A percentile compares a stretch with the other conserved stretches of the same genome.
Conservation (phyloP, 345 rosid species). For the Firmiana major region DNA sequence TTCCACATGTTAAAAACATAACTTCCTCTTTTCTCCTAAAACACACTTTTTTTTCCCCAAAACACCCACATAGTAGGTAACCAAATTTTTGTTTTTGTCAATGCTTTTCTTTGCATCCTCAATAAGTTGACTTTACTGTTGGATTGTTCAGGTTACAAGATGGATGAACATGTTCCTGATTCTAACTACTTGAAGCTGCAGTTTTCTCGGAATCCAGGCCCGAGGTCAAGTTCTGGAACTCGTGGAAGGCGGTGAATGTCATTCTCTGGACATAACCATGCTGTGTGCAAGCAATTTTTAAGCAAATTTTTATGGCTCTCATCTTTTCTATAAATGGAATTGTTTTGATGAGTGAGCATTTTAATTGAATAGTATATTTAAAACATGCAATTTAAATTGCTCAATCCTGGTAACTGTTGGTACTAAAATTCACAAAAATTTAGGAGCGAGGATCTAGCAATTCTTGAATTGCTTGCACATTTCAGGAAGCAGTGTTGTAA, state of each 20-base stretch:
- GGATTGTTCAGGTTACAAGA: slow-evolving; percentile 52
- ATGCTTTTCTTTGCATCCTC: background rate
- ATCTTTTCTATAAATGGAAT: slow-evolving; percentile 1
- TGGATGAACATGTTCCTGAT: slow-evolving; percentile 66
- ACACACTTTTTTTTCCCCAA: background rate
- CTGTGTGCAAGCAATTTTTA: slow-evolving; percentile 10
- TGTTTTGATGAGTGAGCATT: slow-evolving; percentile 7
- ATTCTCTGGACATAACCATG: slow-evolving; percentile 8
- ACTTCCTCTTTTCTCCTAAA: too few relatives aligned
- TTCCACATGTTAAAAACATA: too few relatives aligned
- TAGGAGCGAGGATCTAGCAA: slow-evolving; percentile 13
- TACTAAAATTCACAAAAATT: slow-evolving; percentile 9
- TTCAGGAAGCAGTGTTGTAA: slow-evolving; percentile 18
- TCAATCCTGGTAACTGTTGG: slow-evolving; percentile 8
- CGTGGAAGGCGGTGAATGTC: slow-evolving; percentile 61
- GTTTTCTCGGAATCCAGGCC: slow-evolving; percentile 68
- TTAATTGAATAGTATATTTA: slow-evolving; percentile 1
- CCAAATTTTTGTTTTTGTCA: too few relatives aligned
- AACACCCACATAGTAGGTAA: background rate
- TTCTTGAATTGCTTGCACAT: slow-evolving; percentile 11
- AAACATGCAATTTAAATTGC: slow-evolving; percentile 14
- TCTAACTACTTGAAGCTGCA: slow-evolving; percentile 66
- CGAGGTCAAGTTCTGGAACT: slow-evolving; percentile 51
- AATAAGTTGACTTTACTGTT: slow-evolving; percentile 14
- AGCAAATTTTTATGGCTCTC: slow-evolving; percentile 6